Evolutionary conservation across 2,329 filamentous ascomycete species (phyloP).

Genomic region (Monosporascus sp.): DNA sequence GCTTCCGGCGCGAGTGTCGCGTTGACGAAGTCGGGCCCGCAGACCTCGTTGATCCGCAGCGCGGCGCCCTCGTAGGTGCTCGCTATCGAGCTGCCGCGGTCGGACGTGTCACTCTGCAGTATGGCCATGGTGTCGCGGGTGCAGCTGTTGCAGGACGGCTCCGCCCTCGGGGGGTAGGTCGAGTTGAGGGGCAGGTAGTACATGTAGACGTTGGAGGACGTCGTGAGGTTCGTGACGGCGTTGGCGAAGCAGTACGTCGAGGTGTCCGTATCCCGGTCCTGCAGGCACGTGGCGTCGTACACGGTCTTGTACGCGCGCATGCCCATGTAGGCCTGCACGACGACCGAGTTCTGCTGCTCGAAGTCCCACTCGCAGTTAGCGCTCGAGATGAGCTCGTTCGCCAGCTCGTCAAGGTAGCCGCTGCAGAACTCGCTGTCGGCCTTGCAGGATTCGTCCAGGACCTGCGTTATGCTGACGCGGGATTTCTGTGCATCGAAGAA

Average conservation of each 20-base stretch:
- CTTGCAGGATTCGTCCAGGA: slow-evolving; percentile 73
- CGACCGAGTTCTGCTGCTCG: slow-evolving; percentile 58
- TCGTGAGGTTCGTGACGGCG: slow-evolving; percentile 71
- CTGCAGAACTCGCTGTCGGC: slow-evolving; percentile 63
- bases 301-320: slow-evolving; percentile 72
- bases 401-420: slow-evolving; percentile 58
- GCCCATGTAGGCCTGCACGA: slow-evolving; percentile 69
- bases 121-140: slow-evolving; percentile 76
- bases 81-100: slow-evolving; percentile 61
- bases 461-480: slow-evolving; percentile 64
- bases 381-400: slow-evolving; percentile 55
- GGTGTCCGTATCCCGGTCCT: slow-evolving; percentile 48
- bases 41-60: slow-evolving; percentile 62
- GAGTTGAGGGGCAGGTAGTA: slow-evolving; percentile 83
- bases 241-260: slow-evolving; percentile 76
- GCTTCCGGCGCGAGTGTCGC: slow-evolving; percentile 41
- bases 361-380: slow-evolving; percentile 70
- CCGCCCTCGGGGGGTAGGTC: slow-evolving; percentile 57
- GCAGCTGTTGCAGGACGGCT: slow-evolving; percentile 73
- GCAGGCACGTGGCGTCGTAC: slow-evolving; percentile 76
- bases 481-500: slow-evolving; percentile 80
- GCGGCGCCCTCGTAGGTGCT: slow-evolving; percentile 68
- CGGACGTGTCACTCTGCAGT: slow-evolving; percentile 64
- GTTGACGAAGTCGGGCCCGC: slow-evolving; percentile 55
- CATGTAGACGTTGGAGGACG: slow-evolving; percentile 67